Conservation (phyloP, 345 rosid genomes). For the Linum tenue region DNA sequence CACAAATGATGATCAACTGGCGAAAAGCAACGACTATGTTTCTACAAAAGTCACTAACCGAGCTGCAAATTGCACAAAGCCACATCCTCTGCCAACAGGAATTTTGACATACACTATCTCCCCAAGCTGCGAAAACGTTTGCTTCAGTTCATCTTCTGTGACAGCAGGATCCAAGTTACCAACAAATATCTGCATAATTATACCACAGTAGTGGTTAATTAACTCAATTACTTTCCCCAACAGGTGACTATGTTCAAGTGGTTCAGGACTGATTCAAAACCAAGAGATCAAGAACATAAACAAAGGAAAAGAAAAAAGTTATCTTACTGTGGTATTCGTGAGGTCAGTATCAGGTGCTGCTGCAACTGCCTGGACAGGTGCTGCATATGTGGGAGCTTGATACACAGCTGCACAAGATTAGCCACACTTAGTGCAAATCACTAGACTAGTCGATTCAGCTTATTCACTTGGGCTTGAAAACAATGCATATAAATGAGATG, state of each 20-base stretch:
- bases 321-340: conserved; percentile 78
- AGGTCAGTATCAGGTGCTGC: conserved; percentile 50
- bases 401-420: conserved; percentile 40
- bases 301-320: background rate
- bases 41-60: conserved; percentile 26
- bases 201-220: background rate
- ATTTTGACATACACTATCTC: conserved; percentile 69
- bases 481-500: conserved; percentile 5
- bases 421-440: background rate
- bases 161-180: conserved; percentile 76
- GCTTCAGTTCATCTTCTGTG: conserved; percentile 80
- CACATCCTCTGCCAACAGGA: conserved; percentile 85
- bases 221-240: background rate
- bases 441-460: background rate
- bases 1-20: too few species aligned
- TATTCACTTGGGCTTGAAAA: background rate
- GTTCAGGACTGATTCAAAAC: too few species aligned
- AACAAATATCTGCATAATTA: conserved; percentile 51
- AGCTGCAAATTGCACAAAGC: conserved; percentile 66
- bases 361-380: conserved; percentile 55
- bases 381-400: conserved; percentile 51
- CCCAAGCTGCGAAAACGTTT: conserved; percentile 60
- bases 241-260: too few species aligned
- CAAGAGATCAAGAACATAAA: too few species aligned
- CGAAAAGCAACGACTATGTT: background rate